Percentiles rank a stretch among this genome's conserved stretches.
phyloP scores from a whole-genome alignment of 495 filamentous ascomycete species.

The Annulohypoxylon moriforme region DNA sequence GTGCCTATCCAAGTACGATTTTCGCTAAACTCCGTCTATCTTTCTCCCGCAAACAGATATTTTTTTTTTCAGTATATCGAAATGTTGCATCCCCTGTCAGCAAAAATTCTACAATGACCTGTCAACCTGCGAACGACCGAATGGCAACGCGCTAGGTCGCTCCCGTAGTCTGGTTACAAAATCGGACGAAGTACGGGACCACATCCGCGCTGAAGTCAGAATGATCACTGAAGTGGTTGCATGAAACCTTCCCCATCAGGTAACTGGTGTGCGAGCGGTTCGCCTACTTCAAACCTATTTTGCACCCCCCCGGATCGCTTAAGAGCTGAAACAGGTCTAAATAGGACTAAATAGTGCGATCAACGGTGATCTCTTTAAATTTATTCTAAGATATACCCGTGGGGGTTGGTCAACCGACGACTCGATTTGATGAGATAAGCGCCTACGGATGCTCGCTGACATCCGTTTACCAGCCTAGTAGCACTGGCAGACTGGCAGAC shows the following conservation, averaged over 20 bases:
- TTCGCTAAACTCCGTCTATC: neutral
- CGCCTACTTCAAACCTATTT: slow-evolving; percentile 43
- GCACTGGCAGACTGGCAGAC: neutral
- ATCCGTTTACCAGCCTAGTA: neutral
- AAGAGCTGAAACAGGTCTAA: slow-evolving; percentile 47
- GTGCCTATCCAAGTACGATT: neutral
- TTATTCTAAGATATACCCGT: slow-evolving; percentile 29
- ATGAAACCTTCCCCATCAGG: slow-evolving; percentile 44
- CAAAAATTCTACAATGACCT: slow-evolving; percentile 17
- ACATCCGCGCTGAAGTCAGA: slow-evolving; percentile 38
- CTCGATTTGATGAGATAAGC: slow-evolving; percentile 28
- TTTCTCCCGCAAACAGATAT: slow-evolving; percentile 1
- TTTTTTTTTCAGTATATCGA: slow-evolving; percentile 1
- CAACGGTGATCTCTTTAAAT: slow-evolving; percentile 36
- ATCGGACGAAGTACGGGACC: slow-evolving; percentile 37
- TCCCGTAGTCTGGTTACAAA: slow-evolving; percentile 34
- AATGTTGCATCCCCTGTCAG: slow-evolving; percentile 23
- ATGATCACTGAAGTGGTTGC: slow-evolving; percentile 34
- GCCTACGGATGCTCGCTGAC: slow-evolving; percentile 15
- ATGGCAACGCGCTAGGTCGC: slow-evolving; percentile 33
- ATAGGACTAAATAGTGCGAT: slow-evolving; percentile 44
- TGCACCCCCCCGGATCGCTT: slow-evolving; percentile 42
- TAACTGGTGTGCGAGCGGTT: slow-evolving; percentile 25
- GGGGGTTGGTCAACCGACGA: slow-evolving; percentile 24
- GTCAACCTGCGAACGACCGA: slow-evolving; percentile 10